Percentiles rank a stretch among this genome's conserved stretches.
Evolutionary conservation across 495 filamentous ascomycete genomes (phyloP).

Genomic region (Baudoinia panamericana): DNA sequence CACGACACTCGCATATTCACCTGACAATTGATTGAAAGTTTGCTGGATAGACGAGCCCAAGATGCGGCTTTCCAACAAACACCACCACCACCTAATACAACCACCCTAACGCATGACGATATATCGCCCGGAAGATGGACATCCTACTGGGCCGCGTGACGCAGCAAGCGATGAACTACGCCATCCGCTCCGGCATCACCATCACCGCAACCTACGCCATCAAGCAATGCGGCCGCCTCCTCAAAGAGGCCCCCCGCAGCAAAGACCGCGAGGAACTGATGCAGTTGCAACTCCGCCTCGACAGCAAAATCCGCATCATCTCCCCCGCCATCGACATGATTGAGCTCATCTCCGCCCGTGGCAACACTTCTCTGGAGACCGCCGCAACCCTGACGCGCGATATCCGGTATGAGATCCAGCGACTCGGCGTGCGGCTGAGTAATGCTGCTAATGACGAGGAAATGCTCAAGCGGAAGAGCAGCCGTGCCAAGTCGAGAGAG

Average conservation of each 20-base stretch:
- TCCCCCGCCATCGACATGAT: constrained; percentile 90
- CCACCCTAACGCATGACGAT: too few relatives aligned
- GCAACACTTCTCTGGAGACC: constrained; percentile 88
- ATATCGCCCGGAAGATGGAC: constrained; percentile 57
- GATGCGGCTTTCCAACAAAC: too few relatives aligned
- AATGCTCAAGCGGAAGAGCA: constrained; percentile 36
- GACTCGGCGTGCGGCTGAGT: constrained; percentile 63
- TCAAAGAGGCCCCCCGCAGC: constrained; percentile 55
- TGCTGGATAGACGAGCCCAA: too few relatives aligned
- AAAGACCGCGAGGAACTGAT: constrained; percentile 57
- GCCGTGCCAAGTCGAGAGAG: constrained; percentile 36
- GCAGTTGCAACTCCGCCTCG: constrained; percentile 56
- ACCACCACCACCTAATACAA: too few relatives aligned
- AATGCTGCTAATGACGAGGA: constrained; percentile 58
- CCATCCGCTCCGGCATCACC: constrained; percentile 76
- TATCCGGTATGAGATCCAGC: constrained; percentile 77
- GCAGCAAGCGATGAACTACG: constrained; percentile 82
- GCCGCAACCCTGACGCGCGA: constrained; percentile 75
- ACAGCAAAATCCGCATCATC: constrained; percentile 82
- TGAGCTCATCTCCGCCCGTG: constrained; percentile 84
- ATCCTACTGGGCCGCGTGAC: constrained; percentile 60
- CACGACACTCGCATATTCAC: too few relatives aligned
- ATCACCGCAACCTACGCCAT: constrained; percentile 81
- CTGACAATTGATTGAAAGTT: too few relatives aligned
- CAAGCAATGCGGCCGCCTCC: constrained; percentile 61